These are phyloP conservation scores for Populus hybrid DNA, from an alignment of 441 rosid genomes.

Conservation along the genomic window DNA sequence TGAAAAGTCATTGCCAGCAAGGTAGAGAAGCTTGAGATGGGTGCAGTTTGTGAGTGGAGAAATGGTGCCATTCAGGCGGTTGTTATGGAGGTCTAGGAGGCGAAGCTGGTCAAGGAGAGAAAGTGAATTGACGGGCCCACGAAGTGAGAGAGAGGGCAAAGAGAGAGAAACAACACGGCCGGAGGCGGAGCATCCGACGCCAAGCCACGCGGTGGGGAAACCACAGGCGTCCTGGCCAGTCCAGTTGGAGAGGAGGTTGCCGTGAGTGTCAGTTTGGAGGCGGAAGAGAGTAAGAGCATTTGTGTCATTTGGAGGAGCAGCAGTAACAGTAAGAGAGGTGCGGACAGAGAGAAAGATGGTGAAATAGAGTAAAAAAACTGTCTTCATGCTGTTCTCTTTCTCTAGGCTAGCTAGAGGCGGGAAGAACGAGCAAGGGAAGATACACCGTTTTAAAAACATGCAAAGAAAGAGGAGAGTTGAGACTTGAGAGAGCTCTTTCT, in stretches of 20 bases:
- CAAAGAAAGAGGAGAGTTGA: not conserved
- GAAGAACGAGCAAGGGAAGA: slow-evolving; percentile 27
- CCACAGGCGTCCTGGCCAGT: slow-evolving; percentile 64
- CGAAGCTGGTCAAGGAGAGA: slow-evolving; percentile 80
- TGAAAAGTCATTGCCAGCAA: slow-evolving; percentile 49
- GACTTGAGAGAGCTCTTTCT: not conserved
- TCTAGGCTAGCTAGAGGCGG: slow-evolving; percentile 6
- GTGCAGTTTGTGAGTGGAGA: slow-evolving; percentile 62
- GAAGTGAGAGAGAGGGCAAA: slow-evolving; percentile 66
- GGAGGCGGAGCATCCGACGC: slow-evolving; percentile 67
- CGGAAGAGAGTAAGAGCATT: slow-evolving; percentile 78
- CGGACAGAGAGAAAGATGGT: slow-evolving; percentile 8
- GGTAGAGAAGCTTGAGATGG: slow-evolving; percentile 68
- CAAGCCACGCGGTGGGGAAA: slow-evolving; percentile 49
- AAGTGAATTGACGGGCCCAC: slow-evolving; percentile 70
- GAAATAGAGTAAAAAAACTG: slow-evolving; percentile 18
- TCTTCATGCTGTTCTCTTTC: slow-evolving; percentile 20
- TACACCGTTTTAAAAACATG: slow-evolving; percentile 16
- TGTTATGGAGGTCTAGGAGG: slow-evolving; percentile 75
- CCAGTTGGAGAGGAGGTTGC: slow-evolving; percentile 81
- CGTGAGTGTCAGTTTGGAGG: slow-evolving; percentile 76
- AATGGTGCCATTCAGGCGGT: slow-evolving; percentile 76
- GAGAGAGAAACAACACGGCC: slow-evolving; percentile 63
- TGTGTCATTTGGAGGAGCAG: slow-evolving; percentile 54
- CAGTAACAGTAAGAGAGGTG: slow-evolving; percentile 14